Conservation (phyloP, 352 stramenopile species). For the Pythium coloratum region DNA sequence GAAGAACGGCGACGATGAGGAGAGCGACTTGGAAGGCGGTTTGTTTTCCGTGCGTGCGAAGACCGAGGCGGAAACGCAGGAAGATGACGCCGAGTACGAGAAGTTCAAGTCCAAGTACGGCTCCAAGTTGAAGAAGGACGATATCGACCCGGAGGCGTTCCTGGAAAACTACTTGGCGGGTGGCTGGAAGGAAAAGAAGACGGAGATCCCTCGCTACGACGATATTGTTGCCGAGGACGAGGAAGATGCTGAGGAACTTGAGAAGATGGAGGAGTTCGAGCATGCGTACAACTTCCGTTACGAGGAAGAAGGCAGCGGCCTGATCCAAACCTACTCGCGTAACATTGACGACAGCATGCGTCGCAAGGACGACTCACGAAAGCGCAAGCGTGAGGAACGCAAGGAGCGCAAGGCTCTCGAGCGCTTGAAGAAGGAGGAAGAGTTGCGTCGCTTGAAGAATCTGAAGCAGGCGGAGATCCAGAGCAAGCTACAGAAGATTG, state of each 20-base stretch:
- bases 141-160: slow-evolving; percentile 76
- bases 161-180: slow-evolving; percentile 77
- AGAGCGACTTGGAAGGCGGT: slow-evolving; percentile 63
- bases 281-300: slow-evolving; percentile 99
- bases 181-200: slow-evolving; percentile 83
- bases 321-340: slow-evolving; percentile 86
- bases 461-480: slow-evolving; percentile 97
- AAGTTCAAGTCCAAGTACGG: slow-evolving; percentile 69
- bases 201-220: slow-evolving; percentile 65
- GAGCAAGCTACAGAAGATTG: slow-evolving; percentile 92
- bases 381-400: slow-evolving; percentile 93
- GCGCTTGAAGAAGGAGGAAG: slow-evolving; percentile 96
- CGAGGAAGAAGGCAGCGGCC: slow-evolving; percentile 92
- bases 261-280: slow-evolving; percentile 97
- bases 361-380: slow-evolving; percentile 95
- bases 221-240: slow-evolving; percentile 89
- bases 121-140: slow-evolving; percentile 53
- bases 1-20: slow-evolving; percentile 52
- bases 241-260: slow-evolving; percentile 90
- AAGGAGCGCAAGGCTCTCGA: slow-evolving; percentile 95
- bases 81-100: slow-evolving; percentile 71
- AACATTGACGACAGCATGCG: slow-evolving; percentile 90
- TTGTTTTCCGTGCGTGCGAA: slow-evolving; percentile 78
- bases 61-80: slow-evolving; percentile 47
- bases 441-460: slow-evolving; percentile 97